Evolutionary conservation across 805 yeast species (phyloP), one percentile per base, ranked within the genome.

Genomic region (Saccharomycopsis fodiens): DNA sequence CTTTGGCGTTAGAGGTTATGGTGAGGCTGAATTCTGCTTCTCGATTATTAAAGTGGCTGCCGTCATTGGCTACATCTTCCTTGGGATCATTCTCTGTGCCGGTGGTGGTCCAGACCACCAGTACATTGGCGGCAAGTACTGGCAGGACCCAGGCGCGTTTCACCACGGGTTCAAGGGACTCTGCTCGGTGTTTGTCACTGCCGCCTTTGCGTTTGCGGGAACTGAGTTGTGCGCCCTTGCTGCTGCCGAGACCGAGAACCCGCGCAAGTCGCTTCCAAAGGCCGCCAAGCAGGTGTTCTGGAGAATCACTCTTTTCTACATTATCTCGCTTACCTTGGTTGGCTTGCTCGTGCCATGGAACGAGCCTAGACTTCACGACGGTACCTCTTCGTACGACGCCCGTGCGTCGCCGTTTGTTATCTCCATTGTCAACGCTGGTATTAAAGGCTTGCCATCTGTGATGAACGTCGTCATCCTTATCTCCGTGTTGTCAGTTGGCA

Each of bases 401-500:
- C 64, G 61, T 30, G 80, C 85, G 23, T 82, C 89, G 15, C 91
- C 91, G 21, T 82, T 82, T 58, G 89, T 82, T 53, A 72, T 82
- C 61, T 87, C 89, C 35, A 75, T 82, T 45, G 65, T 70, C 25
- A 65, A 70, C 44, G 83, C 76, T 22, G 81, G 82, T 54, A 76
- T 82, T 53, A 66, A 65, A 41, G 83, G 76, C 36, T 70, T 82
- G 39, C 89, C 89, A 42, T 76, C 80, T 44, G 74, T 83, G 51
- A 80, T 83, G 67, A 83, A 83, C 59, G 85, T 78, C 17, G 86
- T 82, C 36, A 81, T 83, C 54, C 67, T 83, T 64, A 62, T 82
- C 48, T 79, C 88, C 3, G 85, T 83, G 22, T 63, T 81, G 45
- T 81, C 88, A 6, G 89, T 82, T 44, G 88, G 86, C 54, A 83